Base-by-base conservation (phyloP, 2,329 filamentous ascomycete genomes). In the Dothistroma septosporum region DNA sequence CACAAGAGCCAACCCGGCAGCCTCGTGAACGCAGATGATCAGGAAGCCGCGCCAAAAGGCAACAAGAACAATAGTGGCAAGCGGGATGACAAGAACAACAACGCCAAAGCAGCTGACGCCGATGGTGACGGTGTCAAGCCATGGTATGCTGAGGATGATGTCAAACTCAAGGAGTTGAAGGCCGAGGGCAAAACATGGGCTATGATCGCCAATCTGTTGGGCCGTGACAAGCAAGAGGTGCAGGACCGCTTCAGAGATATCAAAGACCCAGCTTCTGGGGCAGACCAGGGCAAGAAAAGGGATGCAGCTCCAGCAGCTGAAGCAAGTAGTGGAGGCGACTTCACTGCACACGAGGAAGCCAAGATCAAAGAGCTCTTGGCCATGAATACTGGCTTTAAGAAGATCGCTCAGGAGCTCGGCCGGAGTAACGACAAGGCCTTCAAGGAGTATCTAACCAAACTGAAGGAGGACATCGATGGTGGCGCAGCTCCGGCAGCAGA, bases 71-170 rank as follows among this genome's bases (percentile, higher is more conserved):
- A 55, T 4, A 24, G 50, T 16, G 37, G 16, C 37, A 37, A 55
- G 44, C 37, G 46, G 56, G 21, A 49, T 12, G 48, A 24, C 46
- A 53, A 55, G 24, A 49, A 24, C 47, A 55, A 53, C 31, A 35
- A 32, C 21, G 46, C 31, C 19, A 31, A 22, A 14, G 32, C 33
- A 22, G 53, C 19, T 7, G 55, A 52, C 16, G 11, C 31, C 21
- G 37, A 53, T 35, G 64, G 48, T 28, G 47, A 64, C 37, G 58
- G 50, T 9, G 31, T 56, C 31, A 55, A 41, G 44, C 24, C 57
- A 11, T 70, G 65, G 28, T 77, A 75, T 0, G 53, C 69, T 0
- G 75, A 76, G 44, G 72, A 81, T 55, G 78, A 81, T 52, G 70
- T 72, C 2, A 75, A 72, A 61, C 59, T 81, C 2, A 62, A 47